Conservation (phyloP, 805 yeast genomes). For the Candida maris region DNA sequence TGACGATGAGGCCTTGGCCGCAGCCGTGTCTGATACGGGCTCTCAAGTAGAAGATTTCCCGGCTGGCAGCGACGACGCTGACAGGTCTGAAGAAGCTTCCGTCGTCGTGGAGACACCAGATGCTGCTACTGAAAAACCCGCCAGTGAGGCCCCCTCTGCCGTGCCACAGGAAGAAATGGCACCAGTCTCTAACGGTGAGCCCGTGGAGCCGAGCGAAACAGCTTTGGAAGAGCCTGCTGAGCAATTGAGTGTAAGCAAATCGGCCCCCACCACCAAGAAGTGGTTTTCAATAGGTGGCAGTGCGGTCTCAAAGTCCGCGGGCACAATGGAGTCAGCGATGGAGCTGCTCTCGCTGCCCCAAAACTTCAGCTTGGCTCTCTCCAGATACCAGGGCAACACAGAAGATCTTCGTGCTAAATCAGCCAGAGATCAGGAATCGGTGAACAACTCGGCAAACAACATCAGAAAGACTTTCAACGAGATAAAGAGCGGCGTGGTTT, state of each 20-base stretch:
- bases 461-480: slow-evolving; percentile 43
- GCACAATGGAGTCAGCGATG: slow-evolving; percentile 17
- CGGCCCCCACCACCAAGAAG: slow-evolving; percentile 12
- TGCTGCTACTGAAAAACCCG: neutral
- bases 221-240: neutral
- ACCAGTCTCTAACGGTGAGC: neutral
- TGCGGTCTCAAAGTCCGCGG: slow-evolving; percentile 21
- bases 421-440: slow-evolving; percentile 48
- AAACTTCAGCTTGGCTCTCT: slow-evolving; percentile 56
- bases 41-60: neutral
- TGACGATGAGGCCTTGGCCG: neutral
- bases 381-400: slow-evolving; percentile 55
- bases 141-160: neutral
- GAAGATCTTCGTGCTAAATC: slow-evolving; percentile 49
- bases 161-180: no score
- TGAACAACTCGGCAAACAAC: slow-evolving; percentile 44
- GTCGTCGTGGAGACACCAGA: slow-evolving; percentile 25
- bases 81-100: slow-evolving; percentile 19
- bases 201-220: neutral
- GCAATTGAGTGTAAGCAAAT: slow-evolving; percentile 4
- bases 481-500: slow-evolving; percentile 44
- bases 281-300: slow-evolving; percentile 32
- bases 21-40: neutral
- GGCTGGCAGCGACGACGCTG: neutral
- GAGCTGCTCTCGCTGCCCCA: slow-evolving; percentile 29